phyloP scores from a whole-genome alignment of 1,284 basidiomycete species.

The Cerioporus squamosus region DNA sequence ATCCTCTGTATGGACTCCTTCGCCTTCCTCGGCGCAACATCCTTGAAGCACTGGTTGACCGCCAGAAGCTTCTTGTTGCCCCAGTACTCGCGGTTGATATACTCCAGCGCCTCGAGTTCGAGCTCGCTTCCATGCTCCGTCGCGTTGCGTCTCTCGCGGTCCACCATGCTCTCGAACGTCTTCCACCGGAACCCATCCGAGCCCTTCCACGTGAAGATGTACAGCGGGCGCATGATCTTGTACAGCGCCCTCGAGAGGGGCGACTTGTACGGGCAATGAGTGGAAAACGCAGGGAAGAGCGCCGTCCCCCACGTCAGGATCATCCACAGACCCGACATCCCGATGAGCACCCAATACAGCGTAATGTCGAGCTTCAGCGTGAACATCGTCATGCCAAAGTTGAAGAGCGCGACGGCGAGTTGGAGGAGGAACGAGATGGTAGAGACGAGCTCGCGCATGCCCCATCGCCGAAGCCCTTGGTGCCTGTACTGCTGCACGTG shows the following conservation, averaged over 20 bases:
- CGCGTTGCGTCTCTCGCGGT: background rate
- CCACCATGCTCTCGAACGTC: background rate
- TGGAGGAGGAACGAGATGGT: background rate
- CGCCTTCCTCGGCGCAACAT: background rate
- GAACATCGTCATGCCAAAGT: background rate
- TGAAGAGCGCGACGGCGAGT: conserved; percentile 1
- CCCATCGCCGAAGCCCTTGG: background rate
- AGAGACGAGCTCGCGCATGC: background rate
- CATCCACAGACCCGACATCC: background rate
- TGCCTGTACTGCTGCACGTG: background rate
- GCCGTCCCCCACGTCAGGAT: background rate
- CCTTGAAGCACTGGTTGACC: conserved; percentile 6
- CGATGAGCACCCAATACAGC: background rate
- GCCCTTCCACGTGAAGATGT: background rate
- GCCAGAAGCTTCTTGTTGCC: background rate
- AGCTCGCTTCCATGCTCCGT: background rate
- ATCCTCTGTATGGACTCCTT: background rate
- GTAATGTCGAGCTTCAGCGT: background rate
- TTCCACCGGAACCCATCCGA: background rate
- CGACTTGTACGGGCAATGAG: conserved; percentile 5
- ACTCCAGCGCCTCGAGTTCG: background rate
- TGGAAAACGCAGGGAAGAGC: background rate
- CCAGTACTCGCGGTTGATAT: conserved; percentile 7
- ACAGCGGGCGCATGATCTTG: background rate
- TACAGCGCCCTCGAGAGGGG: background rate